phyloP scores from a whole-genome alignment of 2,329 filamentous ascomycete species.

The Aspergillus japonicus region DNA sequence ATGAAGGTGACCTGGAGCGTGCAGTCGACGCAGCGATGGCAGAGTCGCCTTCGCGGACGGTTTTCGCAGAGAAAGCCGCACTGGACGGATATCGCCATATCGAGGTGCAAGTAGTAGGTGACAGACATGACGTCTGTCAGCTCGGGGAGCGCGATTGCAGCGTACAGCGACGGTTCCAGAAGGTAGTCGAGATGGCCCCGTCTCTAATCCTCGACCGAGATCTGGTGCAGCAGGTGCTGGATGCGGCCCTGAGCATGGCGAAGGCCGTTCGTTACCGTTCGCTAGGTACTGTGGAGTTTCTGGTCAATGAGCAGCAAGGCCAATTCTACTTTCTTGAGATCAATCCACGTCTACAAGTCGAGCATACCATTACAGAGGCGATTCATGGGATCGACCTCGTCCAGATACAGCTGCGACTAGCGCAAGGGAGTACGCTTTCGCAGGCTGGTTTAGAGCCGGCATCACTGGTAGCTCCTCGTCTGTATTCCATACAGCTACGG shows the following conservation, averaged over 20 bases:
- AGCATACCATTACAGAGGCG: slow-evolving; percentile 61
- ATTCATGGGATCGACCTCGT: slow-evolving; percentile 57
- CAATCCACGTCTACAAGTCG: slow-evolving; percentile 61
- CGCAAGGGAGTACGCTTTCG: slow-evolving; percentile 49
- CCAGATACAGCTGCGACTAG: slow-evolving; percentile 53
- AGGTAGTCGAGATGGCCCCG: slow-evolving; percentile 60
- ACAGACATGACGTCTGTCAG: slow-evolving; percentile 54
- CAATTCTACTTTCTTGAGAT: slow-evolving; percentile 62
- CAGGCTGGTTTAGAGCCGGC: slow-evolving; percentile 35
- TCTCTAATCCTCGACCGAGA: slow-evolving; percentile 49
- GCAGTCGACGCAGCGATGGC: slow-evolving; percentile 53
- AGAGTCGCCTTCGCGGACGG: slow-evolving; percentile 58
- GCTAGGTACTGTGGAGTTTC: slow-evolving; percentile 65
- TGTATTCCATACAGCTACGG: slow-evolving; percentile 54
- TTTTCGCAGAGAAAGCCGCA: slow-evolving; percentile 63
- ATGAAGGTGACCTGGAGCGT: slow-evolving; percentile 46
- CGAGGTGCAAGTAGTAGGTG: slow-evolving; percentile 61
- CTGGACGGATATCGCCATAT: slow-evolving; percentile 61
- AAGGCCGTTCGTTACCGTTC: slow-evolving; percentile 55
- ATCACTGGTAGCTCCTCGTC: slow-evolving; percentile 13
- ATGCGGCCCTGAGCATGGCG: slow-evolving; percentile 49
- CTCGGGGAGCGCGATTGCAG: slow-evolving; percentile 63
- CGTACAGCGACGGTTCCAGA: slow-evolving; percentile 61
- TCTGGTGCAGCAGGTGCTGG: slow-evolving; percentile 51
- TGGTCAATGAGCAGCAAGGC: slow-evolving; percentile 51